A percentile compares a stretch with the other conserved stretches of the same genome.
phyloP scores from a whole-genome alignment of 108 stramenopile species.

The Fragilariopsis cylindrus region DNA sequence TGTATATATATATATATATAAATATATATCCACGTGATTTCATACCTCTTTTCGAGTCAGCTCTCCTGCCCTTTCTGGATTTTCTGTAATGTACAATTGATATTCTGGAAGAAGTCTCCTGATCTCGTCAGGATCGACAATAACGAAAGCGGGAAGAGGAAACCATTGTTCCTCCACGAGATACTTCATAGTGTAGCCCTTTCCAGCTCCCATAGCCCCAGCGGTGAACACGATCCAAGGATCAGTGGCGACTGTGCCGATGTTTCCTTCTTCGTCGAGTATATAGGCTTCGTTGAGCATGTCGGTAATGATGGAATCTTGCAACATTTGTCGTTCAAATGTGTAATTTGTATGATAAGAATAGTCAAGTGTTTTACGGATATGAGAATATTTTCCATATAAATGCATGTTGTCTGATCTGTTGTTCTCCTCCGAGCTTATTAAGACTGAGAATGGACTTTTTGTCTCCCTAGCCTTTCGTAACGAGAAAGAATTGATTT shows the following conservation, averaged over 20 bases:
- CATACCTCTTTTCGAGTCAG: constrained; percentile 71
- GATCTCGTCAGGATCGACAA: constrained; percentile 88
- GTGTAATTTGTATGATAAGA: constrained; percentile 71
- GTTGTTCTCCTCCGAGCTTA: constrained; percentile 57
- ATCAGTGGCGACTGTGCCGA: constrained; percentile 80
- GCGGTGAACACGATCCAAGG: constrained; percentile 91
- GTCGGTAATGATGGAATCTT: constrained; percentile 63
- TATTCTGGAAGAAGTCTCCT: constrained; percentile 77
- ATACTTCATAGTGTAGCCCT: constrained; percentile 76
- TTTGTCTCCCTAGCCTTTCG: constrained; percentile 12
- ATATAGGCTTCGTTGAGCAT: constrained; percentile 58
- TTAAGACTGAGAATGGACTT: constrained; percentile 37
- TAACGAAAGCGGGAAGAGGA: constrained; percentile 79
- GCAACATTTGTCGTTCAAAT: constrained; percentile 65
- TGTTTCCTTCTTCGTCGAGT: constrained; percentile 60
- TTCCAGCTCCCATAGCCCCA: constrained; percentile 89
- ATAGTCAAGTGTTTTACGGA: constrained; percentile 65
- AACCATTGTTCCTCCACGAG: constrained; percentile 67
- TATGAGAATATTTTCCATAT: constrained; percentile 60
- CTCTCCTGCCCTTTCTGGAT: constrained; percentile 68
- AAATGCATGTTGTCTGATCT: constrained; percentile 41
- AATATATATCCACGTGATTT: not conserved
- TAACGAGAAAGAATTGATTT: not conserved
- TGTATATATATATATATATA: not conserved
- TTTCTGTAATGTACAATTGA: constrained; percentile 60